These are phyloP conservation scores for Ascochyta clinopodiicola DNA, from an alignment of 2,329 filamentous ascomycete genomes.

Conservation along the genomic window DNA sequence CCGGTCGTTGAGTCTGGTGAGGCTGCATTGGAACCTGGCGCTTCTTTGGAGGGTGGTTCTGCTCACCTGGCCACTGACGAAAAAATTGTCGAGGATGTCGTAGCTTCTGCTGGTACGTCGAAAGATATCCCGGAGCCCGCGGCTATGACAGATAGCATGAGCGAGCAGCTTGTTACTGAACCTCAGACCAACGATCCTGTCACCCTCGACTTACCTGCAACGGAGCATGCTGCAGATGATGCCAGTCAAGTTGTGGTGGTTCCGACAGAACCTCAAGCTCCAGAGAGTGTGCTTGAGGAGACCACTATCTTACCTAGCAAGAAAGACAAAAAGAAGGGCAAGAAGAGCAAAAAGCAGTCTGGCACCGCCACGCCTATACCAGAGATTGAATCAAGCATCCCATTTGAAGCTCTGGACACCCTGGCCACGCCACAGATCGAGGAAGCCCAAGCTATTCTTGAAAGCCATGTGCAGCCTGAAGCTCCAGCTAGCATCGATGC, in stretches of 20 bases:
- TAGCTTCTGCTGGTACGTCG: background rate
- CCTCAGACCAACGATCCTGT: background rate
- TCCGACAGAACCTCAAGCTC: background rate
- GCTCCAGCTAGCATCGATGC: background rate
- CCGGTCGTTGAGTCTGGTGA: constrained; percentile 1
- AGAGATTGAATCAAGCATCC: constrained; percentile 3
- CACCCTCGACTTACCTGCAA: background rate
- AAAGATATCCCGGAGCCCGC: background rate
- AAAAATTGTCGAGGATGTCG: background rate
- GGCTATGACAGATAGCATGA: background rate
- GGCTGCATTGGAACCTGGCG: constrained; percentile 2
- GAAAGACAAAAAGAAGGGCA: constrained; percentile 33
- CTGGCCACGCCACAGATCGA: constrained; percentile 1
- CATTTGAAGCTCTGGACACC: background rate
- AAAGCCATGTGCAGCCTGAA: background rate
- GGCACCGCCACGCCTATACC: constrained; percentile 19
- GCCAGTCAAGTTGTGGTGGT: background rate
- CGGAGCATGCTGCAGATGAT: background rate
- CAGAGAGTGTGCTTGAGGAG: background rate
- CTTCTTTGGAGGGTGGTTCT: background rate
- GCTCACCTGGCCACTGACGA: background rate
- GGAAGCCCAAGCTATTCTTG: background rate
- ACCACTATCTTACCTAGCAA: constrained; percentile 12
- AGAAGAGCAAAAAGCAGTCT: constrained; percentile 33
- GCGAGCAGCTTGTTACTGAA: background rate